Evolutionary conservation across 371 early-diverging fungal species (phyloP).

Genomic region (Mucor racemosus): DNA sequence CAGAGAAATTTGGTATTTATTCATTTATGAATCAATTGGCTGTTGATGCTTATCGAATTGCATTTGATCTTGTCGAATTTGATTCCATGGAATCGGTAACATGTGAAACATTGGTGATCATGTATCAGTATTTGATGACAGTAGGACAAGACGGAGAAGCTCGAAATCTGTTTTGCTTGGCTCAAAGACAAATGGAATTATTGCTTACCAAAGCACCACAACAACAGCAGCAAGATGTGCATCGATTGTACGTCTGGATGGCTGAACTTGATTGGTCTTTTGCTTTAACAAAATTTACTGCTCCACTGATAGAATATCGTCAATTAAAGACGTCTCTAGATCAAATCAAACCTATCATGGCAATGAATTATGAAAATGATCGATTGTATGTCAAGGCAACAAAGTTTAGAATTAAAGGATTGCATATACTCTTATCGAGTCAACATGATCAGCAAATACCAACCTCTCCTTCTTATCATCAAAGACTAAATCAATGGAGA

Average conservation of each 20-base stretch:
- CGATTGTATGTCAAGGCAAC: constrained; percentile 1
- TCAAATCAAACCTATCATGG: not conserved
- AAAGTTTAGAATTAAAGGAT: constrained; percentile 13
- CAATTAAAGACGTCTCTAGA: not conserved
- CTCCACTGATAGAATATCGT: constrained; percentile 19
- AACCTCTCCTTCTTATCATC: not conserved
- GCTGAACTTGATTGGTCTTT: constrained; percentile 24
- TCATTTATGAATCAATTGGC: constrained; percentile 30
- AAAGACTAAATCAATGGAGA: constrained; percentile 11
- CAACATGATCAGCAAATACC: not conserved
- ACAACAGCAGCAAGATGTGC: constrained; percentile 1
- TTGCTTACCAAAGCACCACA: not conserved
- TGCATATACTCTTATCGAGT: not conserved
- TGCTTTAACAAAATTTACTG: constrained; percentile 14
- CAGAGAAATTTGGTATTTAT: constrained; percentile 30
- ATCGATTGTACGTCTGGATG: constrained; percentile 28
- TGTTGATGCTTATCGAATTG: constrained; percentile 27
- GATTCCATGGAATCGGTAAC: constrained; percentile 25
- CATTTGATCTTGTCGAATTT: constrained; percentile 36
- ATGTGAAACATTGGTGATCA: constrained; percentile 34
- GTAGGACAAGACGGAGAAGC: constrained; percentile 20
- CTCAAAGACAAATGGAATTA: constrained; percentile 23
- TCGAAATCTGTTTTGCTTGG: constrained; percentile 27
- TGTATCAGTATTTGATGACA: constrained; percentile 31
- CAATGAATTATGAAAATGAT: not conserved